Evolutionary conservation across 495 filamentous ascomycete genomes (phyloP), one percentile per base, ranked within the genome.

Genomic region (Penicillium goetzii): DNA sequence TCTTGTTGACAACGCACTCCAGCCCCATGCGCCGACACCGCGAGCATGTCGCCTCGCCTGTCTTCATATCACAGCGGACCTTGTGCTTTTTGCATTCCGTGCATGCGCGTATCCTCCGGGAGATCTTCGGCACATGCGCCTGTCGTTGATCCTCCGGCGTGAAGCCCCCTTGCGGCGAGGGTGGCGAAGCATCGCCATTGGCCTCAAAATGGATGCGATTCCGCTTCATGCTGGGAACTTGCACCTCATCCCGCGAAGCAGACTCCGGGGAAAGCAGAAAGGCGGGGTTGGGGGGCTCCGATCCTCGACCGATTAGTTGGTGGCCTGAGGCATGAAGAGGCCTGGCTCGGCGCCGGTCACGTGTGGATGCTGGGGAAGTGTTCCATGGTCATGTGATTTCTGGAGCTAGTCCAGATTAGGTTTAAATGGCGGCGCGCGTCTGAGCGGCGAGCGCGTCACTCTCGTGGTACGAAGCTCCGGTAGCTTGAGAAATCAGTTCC

Each of bases 41-140:
- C 47, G 78, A 76, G 63, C 83, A 85, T 23, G 70, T 65, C 50
- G 76, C 68, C 36, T 82, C 79, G 25, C 76, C 76, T 38, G 72
- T 68, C 61, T 76, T 78, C 80, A 85, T 83, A 59, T 83, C 78
- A 65, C 83, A 85, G 60, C 78, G 72, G 30, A 82, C 80, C 59
- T 85, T 85, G 62, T 84, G 83, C 53, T 81, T 77, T 69, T 83
- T 80, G 66, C 82, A 84, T 60, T 83, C 82, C 0, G 82, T 83
- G 65, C 83, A 85, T 45, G 83, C 83, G 36, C 81, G 80, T 67
- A 85, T 83, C 70, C 79, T 80, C 51, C 83, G 80, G n/a, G 82
- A 83, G 58, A 85, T 85, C 68, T 82, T 80, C 50, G 83, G 81
- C 40, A 82, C 73, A 72, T 82, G 77, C 12, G 63, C 57, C 21